Conservation (phyloP, 208 protist genomes). For the Crithidia expoeki region DNA sequence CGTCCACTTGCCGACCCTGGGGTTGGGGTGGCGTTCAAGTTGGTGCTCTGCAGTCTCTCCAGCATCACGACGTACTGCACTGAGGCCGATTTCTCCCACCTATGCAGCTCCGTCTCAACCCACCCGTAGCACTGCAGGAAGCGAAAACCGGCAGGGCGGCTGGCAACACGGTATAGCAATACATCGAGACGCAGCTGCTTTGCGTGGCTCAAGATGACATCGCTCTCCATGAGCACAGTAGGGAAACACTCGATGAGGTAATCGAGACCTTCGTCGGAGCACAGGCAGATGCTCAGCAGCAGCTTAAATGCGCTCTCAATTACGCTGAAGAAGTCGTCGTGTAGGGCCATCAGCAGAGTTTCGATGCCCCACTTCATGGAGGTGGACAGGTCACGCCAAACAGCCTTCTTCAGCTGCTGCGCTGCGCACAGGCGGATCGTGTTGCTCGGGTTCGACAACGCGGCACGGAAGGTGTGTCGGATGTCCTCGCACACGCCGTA, state of each 20-base stretch:
- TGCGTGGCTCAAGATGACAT: slow-evolving; percentile 70
- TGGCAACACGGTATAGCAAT: slow-evolving; percentile 85
- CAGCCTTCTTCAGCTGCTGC: slow-evolving; percentile 70
- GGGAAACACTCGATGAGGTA: slow-evolving; percentile 86
- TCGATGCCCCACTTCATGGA: slow-evolving; percentile 90
- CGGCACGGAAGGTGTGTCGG: slow-evolving; percentile 66
- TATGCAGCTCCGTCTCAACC: slow-evolving; percentile 80
- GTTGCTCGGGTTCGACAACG: slow-evolving; percentile 63
- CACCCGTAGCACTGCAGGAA: slow-evolving; percentile 89
- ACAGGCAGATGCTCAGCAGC: slow-evolving; percentile 85
- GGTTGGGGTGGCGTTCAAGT: slow-evolving; percentile 13
- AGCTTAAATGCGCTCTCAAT: slow-evolving; percentile 84
- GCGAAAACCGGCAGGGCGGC: slow-evolving; percentile 71
- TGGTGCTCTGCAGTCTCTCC: slow-evolving; percentile 54
- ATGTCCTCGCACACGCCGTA: slow-evolving; percentile 91
- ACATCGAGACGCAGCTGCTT: slow-evolving; percentile 62
- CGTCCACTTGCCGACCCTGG: slow-evolving; percentile 6
- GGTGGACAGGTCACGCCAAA: slow-evolving; percentile 87
- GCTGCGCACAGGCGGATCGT: slow-evolving; percentile 81
- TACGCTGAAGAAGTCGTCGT: slow-evolving; percentile 78
- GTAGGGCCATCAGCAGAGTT: slow-evolving; percentile 75
- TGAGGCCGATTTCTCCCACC: slow-evolving; percentile 78
- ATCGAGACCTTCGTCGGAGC: slow-evolving; percentile 84
- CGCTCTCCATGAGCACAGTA: slow-evolving; percentile 84
- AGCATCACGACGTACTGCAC: slow-evolving; percentile 58